Percentiles rank a stretch among this genome's conserved stretches.
These are phyloP conservation scores for Fraxinus excelsior DNA, from an alignment of 257 asterid genomes.

Conservation along the genomic window DNA sequence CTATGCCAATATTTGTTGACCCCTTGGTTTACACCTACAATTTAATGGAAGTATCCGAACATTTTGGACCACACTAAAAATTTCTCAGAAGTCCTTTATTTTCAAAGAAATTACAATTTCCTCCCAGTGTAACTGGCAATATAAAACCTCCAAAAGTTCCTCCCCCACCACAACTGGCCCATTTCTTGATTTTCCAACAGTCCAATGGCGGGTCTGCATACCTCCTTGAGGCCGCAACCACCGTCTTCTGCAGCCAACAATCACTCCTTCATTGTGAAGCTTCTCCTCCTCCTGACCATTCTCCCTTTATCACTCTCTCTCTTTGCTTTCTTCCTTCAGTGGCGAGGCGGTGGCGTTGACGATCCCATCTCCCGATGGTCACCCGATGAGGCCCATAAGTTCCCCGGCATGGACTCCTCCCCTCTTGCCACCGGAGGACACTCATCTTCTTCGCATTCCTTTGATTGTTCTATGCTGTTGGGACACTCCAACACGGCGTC, in stretches of 20 bases:
- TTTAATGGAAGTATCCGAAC: neutral
- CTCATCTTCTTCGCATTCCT: conserved; percentile 35
- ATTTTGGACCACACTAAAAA: neutral
- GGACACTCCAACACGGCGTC: conserved; percentile 45
- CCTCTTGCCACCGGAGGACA: conserved; percentile 38
- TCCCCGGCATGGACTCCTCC: conserved; percentile 58
- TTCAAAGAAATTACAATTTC: neutral
- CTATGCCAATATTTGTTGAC: no score
- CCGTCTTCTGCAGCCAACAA: conserved; percentile 42
- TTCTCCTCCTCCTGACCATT: conserved; percentile 61
- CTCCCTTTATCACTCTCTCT: conserved; percentile 67
- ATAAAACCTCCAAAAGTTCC: neutral
- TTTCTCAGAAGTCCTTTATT: neutral
- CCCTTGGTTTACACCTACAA: no score
- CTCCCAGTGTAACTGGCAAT: neutral
- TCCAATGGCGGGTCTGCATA: conserved; percentile 72
- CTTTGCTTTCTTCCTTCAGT: conserved; percentile 78
- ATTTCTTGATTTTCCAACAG: neutral
- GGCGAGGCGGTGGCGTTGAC: conserved; percentile 79
- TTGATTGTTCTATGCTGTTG: conserved; percentile 55
- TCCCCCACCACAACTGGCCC: neutral
- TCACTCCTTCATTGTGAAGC: conserved; percentile 18
- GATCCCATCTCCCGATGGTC: conserved; percentile 61
- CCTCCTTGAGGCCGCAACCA: conserved; percentile 49
- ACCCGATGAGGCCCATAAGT: conserved; percentile 46